Evolutionary conservation across 352 stramenopile genomes (phyloP).

Genomic region (Phytophthora capsici): DNA sequence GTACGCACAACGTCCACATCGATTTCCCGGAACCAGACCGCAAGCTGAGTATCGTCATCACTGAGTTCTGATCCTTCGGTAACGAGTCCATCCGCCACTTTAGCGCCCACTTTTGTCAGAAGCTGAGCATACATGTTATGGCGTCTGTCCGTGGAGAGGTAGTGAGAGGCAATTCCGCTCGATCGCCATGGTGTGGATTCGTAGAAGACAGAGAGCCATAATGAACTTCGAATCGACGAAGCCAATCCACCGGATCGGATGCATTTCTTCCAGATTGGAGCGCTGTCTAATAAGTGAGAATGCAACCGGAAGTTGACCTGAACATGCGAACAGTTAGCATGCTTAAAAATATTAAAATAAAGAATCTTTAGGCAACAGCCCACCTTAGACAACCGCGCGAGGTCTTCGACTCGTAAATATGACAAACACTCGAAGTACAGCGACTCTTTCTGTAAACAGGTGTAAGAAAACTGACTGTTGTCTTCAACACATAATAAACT

Average conservation of each 20-base stretch:
- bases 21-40: slow-evolving; percentile 82
- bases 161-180: slow-evolving; percentile 43
- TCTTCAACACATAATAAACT: background rate
- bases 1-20: slow-evolving; percentile 83
- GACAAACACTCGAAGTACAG: slow-evolving; percentile 53
- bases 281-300: slow-evolving; percentile 42
- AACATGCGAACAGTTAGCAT: background rate
- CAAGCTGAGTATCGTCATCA: slow-evolving; percentile 59
- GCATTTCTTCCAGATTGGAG: slow-evolving; percentile 79
- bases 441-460: slow-evolving; percentile 31
- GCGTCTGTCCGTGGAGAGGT: slow-evolving; percentile 51
- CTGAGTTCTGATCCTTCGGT: slow-evolving; percentile 29
- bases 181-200: slow-evolving; percentile 59
- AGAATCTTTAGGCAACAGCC: background rate
- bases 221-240: slow-evolving; percentile 47
- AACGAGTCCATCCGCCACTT: slow-evolving; percentile 33
- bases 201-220: slow-evolving; percentile 78
- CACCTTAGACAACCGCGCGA: slow-evolving; percentile 47
- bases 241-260: slow-evolving; percentile 65
- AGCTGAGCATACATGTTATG: slow-evolving; percentile 74
- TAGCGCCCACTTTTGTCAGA: slow-evolving; percentile 57
- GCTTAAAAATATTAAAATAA: no score
- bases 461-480: slow-evolving; percentile 1
- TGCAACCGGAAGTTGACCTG: slow-evolving; percentile 52
- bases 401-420: slow-evolving; percentile 55